Evolutionary conservation across 202 grass and related monocot genomes (phyloP).

Genomic region (Zizania palustris): DNA sequence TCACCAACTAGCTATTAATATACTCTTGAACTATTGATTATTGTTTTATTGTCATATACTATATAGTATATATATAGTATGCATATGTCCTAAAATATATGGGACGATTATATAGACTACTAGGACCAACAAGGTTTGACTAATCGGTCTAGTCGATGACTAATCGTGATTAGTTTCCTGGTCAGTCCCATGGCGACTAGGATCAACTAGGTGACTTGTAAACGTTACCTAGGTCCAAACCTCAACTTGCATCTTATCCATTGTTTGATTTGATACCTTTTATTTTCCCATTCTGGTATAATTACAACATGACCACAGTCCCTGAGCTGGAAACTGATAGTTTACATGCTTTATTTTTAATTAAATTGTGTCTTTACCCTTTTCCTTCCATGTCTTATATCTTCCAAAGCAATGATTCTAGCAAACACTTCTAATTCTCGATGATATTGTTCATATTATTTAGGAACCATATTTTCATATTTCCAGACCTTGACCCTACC

Average conservation of each 20-base stretch:
- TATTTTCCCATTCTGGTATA: background rate
- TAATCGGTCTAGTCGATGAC: too few relatives aligned
- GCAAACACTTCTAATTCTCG: background rate
- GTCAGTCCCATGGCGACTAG: too few relatives aligned
- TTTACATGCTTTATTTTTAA: background rate
- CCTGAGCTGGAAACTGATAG: background rate
- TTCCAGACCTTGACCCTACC: background rate
- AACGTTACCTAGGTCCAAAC: background rate
- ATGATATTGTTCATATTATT: constrained; percentile 7
- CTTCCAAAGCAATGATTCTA: constrained; percentile 17
- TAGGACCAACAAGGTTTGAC: too few relatives aligned
- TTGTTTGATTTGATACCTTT: background rate
- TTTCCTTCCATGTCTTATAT: constrained; percentile 8
- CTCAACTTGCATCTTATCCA: background rate
- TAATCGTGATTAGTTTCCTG: too few relatives aligned
- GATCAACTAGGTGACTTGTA: too few relatives aligned
- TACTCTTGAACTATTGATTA: too few relatives aligned
- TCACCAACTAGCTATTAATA: too few relatives aligned
- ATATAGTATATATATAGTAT: too few relatives aligned
- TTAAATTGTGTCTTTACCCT: background rate
- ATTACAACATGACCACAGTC: background rate
- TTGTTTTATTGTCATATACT: too few relatives aligned
- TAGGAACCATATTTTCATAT: background rate
- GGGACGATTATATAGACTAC: too few relatives aligned
- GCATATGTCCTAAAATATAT: too few relatives aligned